phyloP scores from a whole-genome alignment of 345 rosid species.

The Orychophragmus violaceus region DNA sequence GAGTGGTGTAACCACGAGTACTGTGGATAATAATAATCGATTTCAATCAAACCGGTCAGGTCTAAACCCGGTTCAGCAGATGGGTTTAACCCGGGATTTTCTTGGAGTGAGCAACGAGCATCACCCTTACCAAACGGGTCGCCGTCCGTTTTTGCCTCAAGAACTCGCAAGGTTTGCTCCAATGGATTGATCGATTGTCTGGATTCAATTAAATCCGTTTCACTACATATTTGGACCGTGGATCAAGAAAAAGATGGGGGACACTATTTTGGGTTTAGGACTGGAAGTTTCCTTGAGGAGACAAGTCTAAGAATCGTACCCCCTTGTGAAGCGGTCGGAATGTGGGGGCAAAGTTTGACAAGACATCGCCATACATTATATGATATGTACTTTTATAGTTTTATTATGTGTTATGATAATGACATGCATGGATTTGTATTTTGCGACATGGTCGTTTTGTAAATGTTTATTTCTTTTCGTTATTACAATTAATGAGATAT shows the following conservation, averaged over 20 bases:
- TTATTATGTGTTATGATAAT: conserved; percentile 13
- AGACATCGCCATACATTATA: conserved; percentile 13
- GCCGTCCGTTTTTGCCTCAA: conserved; percentile 49
- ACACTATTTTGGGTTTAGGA: conserved; percentile 15
- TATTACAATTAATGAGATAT: not conserved
- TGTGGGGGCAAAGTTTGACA: conserved; percentile 26
- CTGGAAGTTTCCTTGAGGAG: conserved; percentile 39
- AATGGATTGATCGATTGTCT: conserved; percentile 24
- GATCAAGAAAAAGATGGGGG: not conserved
- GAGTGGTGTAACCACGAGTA: conserved; percentile 16
- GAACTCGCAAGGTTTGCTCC: conserved; percentile 77
- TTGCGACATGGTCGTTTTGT: conserved; percentile 23
- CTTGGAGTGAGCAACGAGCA: conserved; percentile 61
- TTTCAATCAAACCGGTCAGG: conserved; percentile 24
- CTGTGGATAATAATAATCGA: conserved; percentile 14
- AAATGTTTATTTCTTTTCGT: conserved; percentile 10
- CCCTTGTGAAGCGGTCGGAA: conserved; percentile 25
- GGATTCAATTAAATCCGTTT: not conserved
- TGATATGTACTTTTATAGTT: conserved; percentile 20
- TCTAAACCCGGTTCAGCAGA: conserved; percentile 37
- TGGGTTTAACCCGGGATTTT: conserved; percentile 66
- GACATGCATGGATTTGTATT: conserved; percentile 27
- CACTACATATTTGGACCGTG: not conserved
- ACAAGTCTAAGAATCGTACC: conserved; percentile 23
- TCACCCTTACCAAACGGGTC: conserved; percentile 31